Conservation (phyloP, 805 yeast species). For the Candida pini region DNA sequence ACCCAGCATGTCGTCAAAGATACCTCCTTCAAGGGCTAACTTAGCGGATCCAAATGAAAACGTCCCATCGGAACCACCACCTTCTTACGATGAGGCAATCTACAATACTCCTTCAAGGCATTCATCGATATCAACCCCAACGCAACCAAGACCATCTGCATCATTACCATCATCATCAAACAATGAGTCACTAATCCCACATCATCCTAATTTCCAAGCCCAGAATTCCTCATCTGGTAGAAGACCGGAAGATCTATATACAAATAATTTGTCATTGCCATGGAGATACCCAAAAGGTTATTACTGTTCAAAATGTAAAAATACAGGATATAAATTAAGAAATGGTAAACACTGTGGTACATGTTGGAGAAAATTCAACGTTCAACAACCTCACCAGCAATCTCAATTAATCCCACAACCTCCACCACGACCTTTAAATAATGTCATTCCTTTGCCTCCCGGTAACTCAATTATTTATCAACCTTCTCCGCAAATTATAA, state of each 20-base stretch:
- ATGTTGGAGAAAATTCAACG: slow-evolving; percentile 63
- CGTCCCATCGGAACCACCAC: slow-evolving; percentile 8
- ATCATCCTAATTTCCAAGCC: slow-evolving; percentile 9
- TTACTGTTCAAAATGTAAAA: slow-evolving; percentile 63
- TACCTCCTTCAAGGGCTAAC: background rate
- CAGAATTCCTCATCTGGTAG: slow-evolving; percentile 2
- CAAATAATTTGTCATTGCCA: slow-evolving; percentile 47
- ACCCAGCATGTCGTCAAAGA: background rate
- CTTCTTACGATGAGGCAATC: slow-evolving; percentile 10
- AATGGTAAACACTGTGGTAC: slow-evolving; percentile 62
- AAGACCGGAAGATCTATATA: slow-evolving; percentile 31
- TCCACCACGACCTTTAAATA: slow-evolving; percentile 19
- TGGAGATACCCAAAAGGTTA: slow-evolving; percentile 62
- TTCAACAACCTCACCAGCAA: background rate
- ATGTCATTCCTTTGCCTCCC: slow-evolving; percentile 22
- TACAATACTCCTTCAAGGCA: slow-evolving; percentile 23
- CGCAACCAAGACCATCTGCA: slow-evolving; percentile 14
- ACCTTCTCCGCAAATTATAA: slow-evolving; percentile 5
- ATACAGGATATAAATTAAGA: slow-evolving; percentile 60
- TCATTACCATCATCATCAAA: slow-evolving; percentile 11
- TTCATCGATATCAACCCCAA: slow-evolving; percentile 35
- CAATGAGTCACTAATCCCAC: slow-evolving; percentile 5
- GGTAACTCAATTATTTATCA: slow-evolving; percentile 9
- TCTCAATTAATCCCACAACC: slow-evolving; percentile 2
- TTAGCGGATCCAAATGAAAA: slow-evolving; percentile 5